A percentile compares a stretch with the other conserved stretches of the same genome.
Conservation (phyloP, 1,284 basidiomycete genomes). For the Trichosporon sp. region DNA sequence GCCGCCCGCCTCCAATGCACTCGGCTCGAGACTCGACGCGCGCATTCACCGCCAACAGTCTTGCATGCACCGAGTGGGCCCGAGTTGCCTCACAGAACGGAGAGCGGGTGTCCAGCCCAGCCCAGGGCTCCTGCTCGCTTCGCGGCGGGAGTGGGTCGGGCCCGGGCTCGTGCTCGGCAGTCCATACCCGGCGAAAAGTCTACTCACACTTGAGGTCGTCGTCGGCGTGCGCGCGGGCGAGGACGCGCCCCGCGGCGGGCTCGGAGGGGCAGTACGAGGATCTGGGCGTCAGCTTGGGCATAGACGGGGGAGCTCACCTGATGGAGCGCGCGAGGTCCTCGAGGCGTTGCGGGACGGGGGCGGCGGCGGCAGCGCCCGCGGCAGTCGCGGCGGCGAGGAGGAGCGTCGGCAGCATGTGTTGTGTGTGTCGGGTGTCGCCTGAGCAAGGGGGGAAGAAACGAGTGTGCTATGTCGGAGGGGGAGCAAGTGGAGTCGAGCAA, state of each 20-base stretch:
- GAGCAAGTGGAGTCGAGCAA: not conserved
- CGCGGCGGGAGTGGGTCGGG: too few species aligned
- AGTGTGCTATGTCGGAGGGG: not conserved
- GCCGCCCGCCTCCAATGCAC: too few species aligned
- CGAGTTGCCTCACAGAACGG: too few species aligned
- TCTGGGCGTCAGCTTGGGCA: not conserved
- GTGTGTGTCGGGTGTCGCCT: not conserved
- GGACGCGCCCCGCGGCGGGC: not conserved
- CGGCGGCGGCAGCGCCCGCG: not conserved
- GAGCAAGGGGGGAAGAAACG: not conserved
- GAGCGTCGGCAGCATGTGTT: not conserved
- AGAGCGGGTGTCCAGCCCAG: too few species aligned
- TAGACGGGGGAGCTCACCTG: not conserved
- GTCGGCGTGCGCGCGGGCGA: not conserved
- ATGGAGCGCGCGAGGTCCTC: not conserved
- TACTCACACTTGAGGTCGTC: slow-evolving; percentile 2
- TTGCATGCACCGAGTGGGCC: too few species aligned
- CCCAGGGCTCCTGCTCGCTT: too few species aligned
- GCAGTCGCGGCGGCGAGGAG: not conserved
- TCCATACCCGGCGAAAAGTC: too few species aligned
- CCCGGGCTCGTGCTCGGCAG: too few species aligned
- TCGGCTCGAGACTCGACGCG: too few species aligned
- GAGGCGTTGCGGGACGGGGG: not conserved
- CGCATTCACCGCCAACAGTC: too few species aligned
- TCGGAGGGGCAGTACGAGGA: not conserved